Percentiles rank a stretch among this genome's conserved stretches.
Conservation (phyloP, 306 rosid species). For the peach (Prunus persica) region DNA sequence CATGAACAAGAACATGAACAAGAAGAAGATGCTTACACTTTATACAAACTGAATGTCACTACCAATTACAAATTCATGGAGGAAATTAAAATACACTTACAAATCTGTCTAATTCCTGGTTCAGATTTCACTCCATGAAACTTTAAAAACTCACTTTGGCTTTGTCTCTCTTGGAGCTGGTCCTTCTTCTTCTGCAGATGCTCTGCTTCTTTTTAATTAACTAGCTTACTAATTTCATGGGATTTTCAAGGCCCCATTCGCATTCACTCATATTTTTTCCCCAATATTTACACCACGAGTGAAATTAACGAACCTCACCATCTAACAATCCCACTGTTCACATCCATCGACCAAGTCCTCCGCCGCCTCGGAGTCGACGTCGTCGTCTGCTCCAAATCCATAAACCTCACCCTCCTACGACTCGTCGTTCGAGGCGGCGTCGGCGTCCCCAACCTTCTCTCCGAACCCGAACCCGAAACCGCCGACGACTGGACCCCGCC, state of each 20-base stretch:
- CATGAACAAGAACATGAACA: constrained; percentile 8
- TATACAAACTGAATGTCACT: constrained; percentile 26
- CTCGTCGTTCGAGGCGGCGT: not conserved
- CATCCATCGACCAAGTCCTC: constrained; percentile 84
- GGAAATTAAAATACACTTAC: not conserved
- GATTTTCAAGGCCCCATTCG: not conserved
- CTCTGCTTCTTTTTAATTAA: not conserved
- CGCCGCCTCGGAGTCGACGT: constrained; percentile 31
- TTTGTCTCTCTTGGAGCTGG: not conserved
- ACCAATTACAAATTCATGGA: constrained; percentile 24
- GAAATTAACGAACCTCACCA: constrained; percentile 32
- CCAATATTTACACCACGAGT: constrained; percentile 24
- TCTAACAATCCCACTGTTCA: constrained; percentile 49
- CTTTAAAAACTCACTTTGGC: not conserved
- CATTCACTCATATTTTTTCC: not conserved
- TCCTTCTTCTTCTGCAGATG: not conserved
- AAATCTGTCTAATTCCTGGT: constrained; percentile 23
- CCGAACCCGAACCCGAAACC: constrained; percentile 19
- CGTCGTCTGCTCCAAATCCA: constrained; percentile 14
- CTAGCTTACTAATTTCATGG: not conserved
- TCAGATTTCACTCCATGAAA: constrained; percentile 22
- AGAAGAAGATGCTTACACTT: not conserved
- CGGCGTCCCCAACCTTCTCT: constrained; percentile 3
- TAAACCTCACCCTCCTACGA: constrained; percentile 20
- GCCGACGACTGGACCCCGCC: constrained; percentile 24